These are phyloP conservation scores for Talaromyces rugulosus DNA, from an alignment of 2,329 filamentous ascomycete species.

Conservation along the genomic window DNA sequence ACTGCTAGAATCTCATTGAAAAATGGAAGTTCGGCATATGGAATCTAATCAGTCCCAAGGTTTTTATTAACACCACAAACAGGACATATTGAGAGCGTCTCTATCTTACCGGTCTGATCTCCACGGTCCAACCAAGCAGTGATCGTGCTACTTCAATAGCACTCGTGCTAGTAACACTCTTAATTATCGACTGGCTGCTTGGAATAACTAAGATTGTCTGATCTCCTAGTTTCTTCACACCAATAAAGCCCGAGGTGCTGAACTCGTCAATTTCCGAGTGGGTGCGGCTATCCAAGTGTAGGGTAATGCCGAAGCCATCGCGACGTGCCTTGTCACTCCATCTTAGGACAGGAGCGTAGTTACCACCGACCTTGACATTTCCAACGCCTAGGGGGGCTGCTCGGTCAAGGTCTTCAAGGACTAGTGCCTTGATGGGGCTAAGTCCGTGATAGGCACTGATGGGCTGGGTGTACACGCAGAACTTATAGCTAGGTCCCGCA, in stretches of 20 bases:
- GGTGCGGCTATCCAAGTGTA: conserved; percentile 31
- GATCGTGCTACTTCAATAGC: conserved; percentile 21
- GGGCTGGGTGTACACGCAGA: conserved; percentile 28
- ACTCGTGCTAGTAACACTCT: conserved; percentile 27
- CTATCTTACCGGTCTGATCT: conserved; percentile 21
- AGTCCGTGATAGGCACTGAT: conserved; percentile 4
- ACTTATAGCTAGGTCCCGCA: conserved; percentile 22
- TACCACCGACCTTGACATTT: conserved; percentile 32
- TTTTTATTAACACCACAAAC: background rate
- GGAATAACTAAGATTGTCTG: conserved; percentile 25
- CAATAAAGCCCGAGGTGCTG: conserved; percentile 30
- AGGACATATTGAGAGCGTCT: too few species aligned
- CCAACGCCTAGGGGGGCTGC: conserved; percentile 31
- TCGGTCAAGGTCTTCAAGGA: conserved; percentile 34
- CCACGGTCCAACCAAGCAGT: conserved; percentile 29
- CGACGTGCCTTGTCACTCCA: conserved; percentile 25
- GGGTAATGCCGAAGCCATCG: conserved; percentile 28
- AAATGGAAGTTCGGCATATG: conserved; percentile 18
- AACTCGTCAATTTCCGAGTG: conserved; percentile 34
- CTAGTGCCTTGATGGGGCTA: conserved; percentile 17
- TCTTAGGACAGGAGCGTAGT: conserved; percentile 34
- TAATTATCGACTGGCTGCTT: conserved; percentile 24
- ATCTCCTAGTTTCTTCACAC: conserved; percentile 20
- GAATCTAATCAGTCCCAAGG: conserved; percentile 9
- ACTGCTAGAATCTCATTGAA: conserved; percentile 24